Evolutionary conservation across 441 rosid species (phyloP).

Genomic region (Corymbia calophylla): DNA sequence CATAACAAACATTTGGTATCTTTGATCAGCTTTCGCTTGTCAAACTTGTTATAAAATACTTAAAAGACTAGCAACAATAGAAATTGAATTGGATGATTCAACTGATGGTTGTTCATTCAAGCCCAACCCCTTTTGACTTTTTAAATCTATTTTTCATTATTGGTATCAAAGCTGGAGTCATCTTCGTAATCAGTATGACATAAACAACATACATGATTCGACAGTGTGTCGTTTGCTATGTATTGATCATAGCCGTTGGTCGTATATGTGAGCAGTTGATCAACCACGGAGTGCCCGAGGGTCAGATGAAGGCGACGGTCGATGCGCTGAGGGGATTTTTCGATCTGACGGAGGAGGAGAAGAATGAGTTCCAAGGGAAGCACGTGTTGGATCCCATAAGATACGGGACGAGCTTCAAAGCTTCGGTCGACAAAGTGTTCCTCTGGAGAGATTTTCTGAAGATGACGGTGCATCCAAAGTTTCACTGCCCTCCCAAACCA

Average conservation of each 20-base stretch:
- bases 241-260: neutral
- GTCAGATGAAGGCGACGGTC: slow-evolving; percentile 15
- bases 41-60: neutral
- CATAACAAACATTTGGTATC: neutral
- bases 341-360: slow-evolving; percentile 34
- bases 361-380: slow-evolving; percentile 29
- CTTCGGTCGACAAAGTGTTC: slow-evolving; percentile 25
- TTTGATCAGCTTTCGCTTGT: neutral
- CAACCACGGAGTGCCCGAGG: slow-evolving; percentile 42
- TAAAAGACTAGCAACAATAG: neutral
- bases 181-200: neutral
- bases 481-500: slow-evolving; percentile 36
- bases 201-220: neutral
- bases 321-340: slow-evolving; percentile 25
- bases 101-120: neutral
- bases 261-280: slow-evolving; percentile 17
- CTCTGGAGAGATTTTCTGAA: slow-evolving; percentile 55
- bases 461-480: slow-evolving; percentile 28
- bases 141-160: no score
- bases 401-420: slow-evolving; percentile 45
- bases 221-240: neutral
- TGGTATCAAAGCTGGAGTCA: neutral
- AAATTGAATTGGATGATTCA: neutral
- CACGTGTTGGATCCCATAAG: slow-evolving; percentile 44
- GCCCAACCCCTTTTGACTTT: no score